phyloP scores from a whole-genome alignment of 805 yeast genomes.

The Torulaspora gathmanii region DNA sequence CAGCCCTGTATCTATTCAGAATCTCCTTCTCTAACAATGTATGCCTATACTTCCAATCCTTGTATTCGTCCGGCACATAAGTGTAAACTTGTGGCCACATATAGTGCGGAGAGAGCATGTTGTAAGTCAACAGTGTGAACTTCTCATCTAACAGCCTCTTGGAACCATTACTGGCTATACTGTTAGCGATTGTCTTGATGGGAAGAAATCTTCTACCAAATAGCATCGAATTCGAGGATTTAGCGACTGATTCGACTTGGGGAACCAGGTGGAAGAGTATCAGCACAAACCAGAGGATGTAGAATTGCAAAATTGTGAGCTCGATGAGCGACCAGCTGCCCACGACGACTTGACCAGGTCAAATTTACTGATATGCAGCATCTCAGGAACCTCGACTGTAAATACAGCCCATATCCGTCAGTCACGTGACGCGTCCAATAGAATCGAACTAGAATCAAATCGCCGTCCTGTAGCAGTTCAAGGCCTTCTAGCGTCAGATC shows the following conservation, averaged over 20 bases:
- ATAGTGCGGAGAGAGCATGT: conserved; percentile 50
- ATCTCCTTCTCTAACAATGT: conserved; percentile 38
- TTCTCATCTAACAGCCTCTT: conserved; percentile 14
- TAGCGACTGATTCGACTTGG: not conserved
- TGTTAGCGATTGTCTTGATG: conserved; percentile 8
- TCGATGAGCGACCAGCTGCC: not conserved
- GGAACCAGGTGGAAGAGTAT: not conserved
- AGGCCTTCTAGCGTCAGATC: too few relatives aligned
- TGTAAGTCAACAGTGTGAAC: conserved; percentile 41
- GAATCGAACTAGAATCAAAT: too few relatives aligned
- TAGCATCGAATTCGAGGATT: conserved; percentile 1
- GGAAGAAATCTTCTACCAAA: conserved; percentile 14
- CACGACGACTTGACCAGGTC: not conserved
- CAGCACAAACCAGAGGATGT: conserved; percentile 1
- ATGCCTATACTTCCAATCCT: conserved; percentile 49
- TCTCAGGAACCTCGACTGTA: too few relatives aligned
- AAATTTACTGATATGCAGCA: not conserved
- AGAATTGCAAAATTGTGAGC: not conserved
- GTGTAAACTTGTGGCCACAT: conserved; percentile 55
- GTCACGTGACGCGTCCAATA: too few relatives aligned
- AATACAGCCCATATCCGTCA: too few relatives aligned
- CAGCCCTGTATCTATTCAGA: conserved; percentile 39
- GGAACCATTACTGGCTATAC: conserved; percentile 5
- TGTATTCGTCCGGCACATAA: conserved; percentile 44
- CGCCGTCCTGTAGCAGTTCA: too few relatives aligned